These are phyloP conservation scores for Immersiporthe knoxdaviesiana DNA, from an alignment of 2,329 filamentous ascomycete species.

Conservation along the genomic window DNA sequence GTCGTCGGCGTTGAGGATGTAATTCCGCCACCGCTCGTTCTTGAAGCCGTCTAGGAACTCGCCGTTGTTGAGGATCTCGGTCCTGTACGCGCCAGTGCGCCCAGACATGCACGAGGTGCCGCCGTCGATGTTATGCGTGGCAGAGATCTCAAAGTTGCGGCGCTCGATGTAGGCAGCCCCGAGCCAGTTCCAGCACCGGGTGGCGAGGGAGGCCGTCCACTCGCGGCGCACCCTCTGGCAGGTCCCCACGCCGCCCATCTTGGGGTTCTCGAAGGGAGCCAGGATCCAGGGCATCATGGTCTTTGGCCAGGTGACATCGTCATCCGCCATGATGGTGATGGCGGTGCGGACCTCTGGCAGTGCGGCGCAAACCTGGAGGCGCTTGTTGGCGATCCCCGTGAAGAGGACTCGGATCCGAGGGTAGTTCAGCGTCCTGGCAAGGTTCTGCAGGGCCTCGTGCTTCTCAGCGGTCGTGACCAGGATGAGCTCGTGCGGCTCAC, in stretches of 20 bases:
- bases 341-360: slow-evolving; percentile 81
- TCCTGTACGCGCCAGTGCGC: slow-evolving; percentile 88
- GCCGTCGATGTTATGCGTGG: slow-evolving; percentile 91
- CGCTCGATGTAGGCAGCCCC: slow-evolving; percentile 91
- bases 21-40: slow-evolving; percentile 86
- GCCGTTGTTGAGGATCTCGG: slow-evolving; percentile 81
- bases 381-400: slow-evolving; percentile 89
- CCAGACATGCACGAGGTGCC: slow-evolving; percentile 97
- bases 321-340: slow-evolving; percentile 92
- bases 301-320: slow-evolving; percentile 90
- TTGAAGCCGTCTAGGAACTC: slow-evolving; percentile 88
- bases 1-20: slow-evolving; percentile 92
- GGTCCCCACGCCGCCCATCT: slow-evolving; percentile 88
- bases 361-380: slow-evolving; percentile 88
- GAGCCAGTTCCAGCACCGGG: slow-evolving; percentile 82
- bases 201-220: slow-evolving; percentile 59
- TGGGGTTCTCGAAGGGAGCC: slow-evolving; percentile 83
- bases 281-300: slow-evolving; percentile 90
- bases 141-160: slow-evolving; percentile 95
- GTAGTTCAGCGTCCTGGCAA: slow-evolving; percentile 63
- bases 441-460: slow-evolving; percentile 66
- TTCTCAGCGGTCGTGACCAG: slow-evolving; percentile 87
- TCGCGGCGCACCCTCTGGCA: slow-evolving; percentile 83
- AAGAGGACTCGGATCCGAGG: slow-evolving; percentile 74
- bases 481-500: slow-evolving; percentile 72